phyloP scores from a whole-genome alignment of 805 yeast species.

The baker's yeast (Saccharomyces cerevisiae) region DNA sequence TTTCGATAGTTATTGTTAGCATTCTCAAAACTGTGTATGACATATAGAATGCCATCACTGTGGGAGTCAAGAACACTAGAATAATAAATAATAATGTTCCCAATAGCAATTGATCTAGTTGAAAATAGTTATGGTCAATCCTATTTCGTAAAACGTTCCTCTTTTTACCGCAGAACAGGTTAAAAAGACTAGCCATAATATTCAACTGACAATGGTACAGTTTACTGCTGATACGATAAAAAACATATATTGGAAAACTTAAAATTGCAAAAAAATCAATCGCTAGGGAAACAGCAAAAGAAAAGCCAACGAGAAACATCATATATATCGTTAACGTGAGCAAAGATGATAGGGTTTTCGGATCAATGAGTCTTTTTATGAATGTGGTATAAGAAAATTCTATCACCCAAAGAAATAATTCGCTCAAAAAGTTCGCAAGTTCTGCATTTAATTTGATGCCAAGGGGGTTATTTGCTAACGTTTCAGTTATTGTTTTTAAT shows the following conservation, averaged over 20 bases:
- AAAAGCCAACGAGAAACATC: conserved; percentile 50
- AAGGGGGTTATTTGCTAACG: conserved; percentile 87
- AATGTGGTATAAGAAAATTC: conserved; percentile 46
- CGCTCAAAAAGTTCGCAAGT: conserved; percentile 77
- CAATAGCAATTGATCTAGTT: conserved; percentile 74
- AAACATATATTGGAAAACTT: conserved; percentile 66
- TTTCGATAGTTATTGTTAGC: conserved; percentile 39
- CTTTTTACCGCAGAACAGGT: conserved; percentile 83
- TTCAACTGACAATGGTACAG: conserved; percentile 69
- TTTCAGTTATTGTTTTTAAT: conserved; percentile 43
- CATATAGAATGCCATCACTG: conserved; percentile 75
- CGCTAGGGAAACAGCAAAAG: conserved; percentile 57
- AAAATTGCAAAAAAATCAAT: conserved; percentile 57
- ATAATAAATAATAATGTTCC: conserved; percentile 87
- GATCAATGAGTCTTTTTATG: conserved; percentile 17
- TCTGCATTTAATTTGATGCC: conserved; percentile 89
- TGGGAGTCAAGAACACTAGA: conserved; percentile 70
- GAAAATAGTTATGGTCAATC: conserved; percentile 77
- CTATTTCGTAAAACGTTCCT: conserved; percentile 76
- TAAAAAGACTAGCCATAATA: conserved; percentile 63
- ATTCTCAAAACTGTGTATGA: conserved; percentile 60
- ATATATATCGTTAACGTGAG: conserved; percentile 31
- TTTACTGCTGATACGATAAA: conserved; percentile 71
- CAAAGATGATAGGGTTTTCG: conserved; percentile 24
- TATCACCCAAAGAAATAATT: conserved; percentile 76